These are phyloP conservation scores for Boletus reticulatus DNA, from an alignment of 768 basidiomycete species.

Conservation along the genomic window DNA sequence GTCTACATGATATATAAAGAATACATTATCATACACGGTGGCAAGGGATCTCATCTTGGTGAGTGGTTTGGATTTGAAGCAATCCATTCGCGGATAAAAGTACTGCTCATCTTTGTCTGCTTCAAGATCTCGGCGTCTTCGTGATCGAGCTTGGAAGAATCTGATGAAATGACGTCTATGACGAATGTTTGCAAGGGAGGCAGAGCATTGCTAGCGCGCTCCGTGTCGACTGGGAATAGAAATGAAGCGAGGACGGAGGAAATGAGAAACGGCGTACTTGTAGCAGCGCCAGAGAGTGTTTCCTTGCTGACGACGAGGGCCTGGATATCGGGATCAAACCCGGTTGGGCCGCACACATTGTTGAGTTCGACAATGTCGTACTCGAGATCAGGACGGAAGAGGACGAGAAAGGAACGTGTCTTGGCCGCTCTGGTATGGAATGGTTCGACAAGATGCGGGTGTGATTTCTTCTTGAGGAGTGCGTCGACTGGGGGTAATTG, in stretches of 20 bases:
- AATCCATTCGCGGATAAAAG: slow-evolving; percentile 90
- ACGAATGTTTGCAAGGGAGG: slow-evolving; percentile 65
- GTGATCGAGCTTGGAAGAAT: slow-evolving; percentile 53
- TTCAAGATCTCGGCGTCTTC: slow-evolving; percentile 69
- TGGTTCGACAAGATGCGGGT: slow-evolving; percentile 64
- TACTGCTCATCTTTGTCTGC: slow-evolving; percentile 91
- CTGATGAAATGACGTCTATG: slow-evolving; percentile 87
- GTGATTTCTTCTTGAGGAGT: slow-evolving; percentile 68
- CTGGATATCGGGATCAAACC: slow-evolving; percentile 83
- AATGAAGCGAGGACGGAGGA: not conserved
- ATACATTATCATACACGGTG: slow-evolving; percentile 5
- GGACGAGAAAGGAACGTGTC: slow-evolving; percentile 65
- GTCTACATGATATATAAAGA: not conserved
- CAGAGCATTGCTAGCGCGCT: slow-evolving; percentile 54
- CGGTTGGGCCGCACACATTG: slow-evolving; percentile 93
- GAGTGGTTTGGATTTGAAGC: slow-evolving; percentile 24
- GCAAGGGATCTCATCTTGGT: slow-evolving; percentile 4
- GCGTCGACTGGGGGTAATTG: slow-evolving; percentile 52
- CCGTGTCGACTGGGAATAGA: slow-evolving; percentile 53
- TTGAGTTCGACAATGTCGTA: slow-evolving; percentile 71
- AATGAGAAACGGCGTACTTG: slow-evolving; percentile 47
- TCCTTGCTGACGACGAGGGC: slow-evolving; percentile 91
- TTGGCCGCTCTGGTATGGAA: slow-evolving; percentile 51
- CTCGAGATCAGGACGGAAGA: slow-evolving; percentile 64
- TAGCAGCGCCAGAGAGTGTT: slow-evolving; percentile 70